Evolutionary conservation across 352 stramenopile genomes (phyloP), one percentile per base, ranked within the genome.

Genomic region (Globisporangium barbulae): DNA sequence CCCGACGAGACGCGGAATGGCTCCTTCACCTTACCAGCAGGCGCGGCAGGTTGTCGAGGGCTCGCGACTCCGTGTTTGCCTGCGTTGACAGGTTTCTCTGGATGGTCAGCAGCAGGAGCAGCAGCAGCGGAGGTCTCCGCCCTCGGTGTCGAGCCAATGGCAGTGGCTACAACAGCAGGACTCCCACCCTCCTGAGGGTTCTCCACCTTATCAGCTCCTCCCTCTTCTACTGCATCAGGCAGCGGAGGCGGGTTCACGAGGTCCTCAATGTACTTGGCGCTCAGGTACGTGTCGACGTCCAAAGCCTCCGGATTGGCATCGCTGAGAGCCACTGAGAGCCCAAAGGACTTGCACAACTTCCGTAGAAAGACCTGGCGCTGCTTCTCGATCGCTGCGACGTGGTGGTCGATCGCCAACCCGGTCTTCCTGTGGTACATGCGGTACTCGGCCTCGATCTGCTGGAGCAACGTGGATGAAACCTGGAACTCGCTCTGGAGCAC

Each of bases 401-500:
- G 84, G 54, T 89, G 78, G 4, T 71, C 48, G 21, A 80, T 79
- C 22, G 81, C 81, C 8, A 88, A 37, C 25, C 56, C 56, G 1
- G 74, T 66, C 17, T 73, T 71, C 28, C 73, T 73, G 53, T 88
- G 83, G 67, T 92, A 95, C 13, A 74, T 56, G 12, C 90, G 83
- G 69, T 97, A 97, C 25, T 85, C 79, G 6, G 47, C 63, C 67
- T 97, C 90, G 39, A 97, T 85, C 15, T 72, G 28, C 25, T 79
- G 75, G 2, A 97, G 72, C 1, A 97, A 45, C 15, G 70, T 64
- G 0, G 79, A 77, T 1, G 76, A 81, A 0, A 56, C 65, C 5
- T 76, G 62, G 55, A 97, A 96, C 25, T 81, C 78, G 1, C 60
- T 52, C 21, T 90, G 73, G 15, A 97, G 69, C 19, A 81, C 65